Evolutionary conservation across 768 basidiomycete species (phyloP).

Genomic region (Psilocybe cyanescens): DNA sequence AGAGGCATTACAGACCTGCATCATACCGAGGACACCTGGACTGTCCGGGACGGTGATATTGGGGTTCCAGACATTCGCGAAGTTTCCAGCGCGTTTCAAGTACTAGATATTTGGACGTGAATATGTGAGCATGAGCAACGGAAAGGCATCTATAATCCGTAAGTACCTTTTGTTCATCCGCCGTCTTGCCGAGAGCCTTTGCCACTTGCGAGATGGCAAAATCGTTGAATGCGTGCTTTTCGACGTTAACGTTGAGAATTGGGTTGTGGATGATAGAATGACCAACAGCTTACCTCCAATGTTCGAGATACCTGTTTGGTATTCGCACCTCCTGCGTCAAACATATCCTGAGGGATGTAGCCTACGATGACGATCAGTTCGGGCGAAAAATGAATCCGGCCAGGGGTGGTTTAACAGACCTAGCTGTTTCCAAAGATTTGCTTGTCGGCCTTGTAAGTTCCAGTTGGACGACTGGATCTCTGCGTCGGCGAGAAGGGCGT

Average conservation of each 20-base stretch:
- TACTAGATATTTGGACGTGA: conserved; percentile 42
- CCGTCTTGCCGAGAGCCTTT: conserved; percentile 50
- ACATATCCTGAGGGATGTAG: conserved; percentile 44
- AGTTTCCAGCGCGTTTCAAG: conserved; percentile 56
- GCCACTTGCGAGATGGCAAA: conserved; percentile 70
- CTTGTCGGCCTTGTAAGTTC: conserved; percentile 66
- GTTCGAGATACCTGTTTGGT: conserved; percentile 67
- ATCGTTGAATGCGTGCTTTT: conserved; percentile 64
- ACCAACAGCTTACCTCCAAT: conserved; percentile 45
- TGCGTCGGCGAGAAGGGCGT: conserved; percentile 60
- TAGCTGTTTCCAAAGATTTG: conserved; percentile 56
- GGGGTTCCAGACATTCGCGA: conserved; percentile 62
- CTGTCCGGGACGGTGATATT: conserved; percentile 54
- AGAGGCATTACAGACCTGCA: conserved; percentile 46
- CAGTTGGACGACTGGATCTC: conserved; percentile 61
- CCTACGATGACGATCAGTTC: conserved; percentile 17
- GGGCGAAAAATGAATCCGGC: too few relatives aligned
- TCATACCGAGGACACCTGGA: conserved; percentile 55
- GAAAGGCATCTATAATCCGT: not conserved
- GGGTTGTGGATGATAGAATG: not conserved
- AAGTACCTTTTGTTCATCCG: conserved; percentile 54
- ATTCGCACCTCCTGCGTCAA: conserved; percentile 53
- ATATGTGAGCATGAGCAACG: not conserved
- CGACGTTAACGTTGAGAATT: not conserved
- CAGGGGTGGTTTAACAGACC: conserved; percentile 30